Percentiles rank a stretch among this genome's conserved stretches.
Evolutionary conservation across 257 asterid genomes (phyloP).

Genomic region (Leptodermis oblonga): DNA sequence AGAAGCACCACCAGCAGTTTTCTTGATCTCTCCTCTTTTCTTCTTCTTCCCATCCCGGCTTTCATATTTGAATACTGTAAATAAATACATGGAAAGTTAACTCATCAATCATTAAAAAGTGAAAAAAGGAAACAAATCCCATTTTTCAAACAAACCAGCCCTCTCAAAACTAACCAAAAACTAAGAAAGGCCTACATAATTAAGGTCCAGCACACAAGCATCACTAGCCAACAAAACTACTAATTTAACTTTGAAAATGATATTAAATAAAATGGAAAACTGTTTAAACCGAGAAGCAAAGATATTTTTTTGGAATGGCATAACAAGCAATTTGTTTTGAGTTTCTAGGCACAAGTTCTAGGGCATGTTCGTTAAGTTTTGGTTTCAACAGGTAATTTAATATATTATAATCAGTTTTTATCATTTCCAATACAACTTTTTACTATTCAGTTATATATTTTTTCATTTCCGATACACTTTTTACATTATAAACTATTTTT

Average conservation of each 20-base stretch:
- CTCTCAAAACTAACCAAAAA: not conserved
- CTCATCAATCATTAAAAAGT: not conserved
- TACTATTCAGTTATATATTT: too few species aligned
- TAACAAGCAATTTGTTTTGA: not conserved
- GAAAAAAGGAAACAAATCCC: not conserved
- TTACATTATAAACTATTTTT: too few species aligned
- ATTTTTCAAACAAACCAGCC: not conserved
- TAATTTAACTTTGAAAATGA: not conserved
- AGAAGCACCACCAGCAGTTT: slow-evolving; percentile 19
- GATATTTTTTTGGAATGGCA: not conserved
- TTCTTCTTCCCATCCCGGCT: slow-evolving; percentile 37
- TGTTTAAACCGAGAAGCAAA: not conserved
- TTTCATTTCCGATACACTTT: too few species aligned
- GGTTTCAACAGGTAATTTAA: too few species aligned
- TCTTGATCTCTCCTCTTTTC: slow-evolving; percentile 28
- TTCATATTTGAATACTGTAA: slow-evolving; percentile 75
- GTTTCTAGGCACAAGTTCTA: not conserved
- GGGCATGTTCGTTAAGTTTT: too few species aligned
- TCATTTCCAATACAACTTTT: too few species aligned
- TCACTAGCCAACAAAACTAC: not conserved
- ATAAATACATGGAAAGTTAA: slow-evolving; percentile 13
- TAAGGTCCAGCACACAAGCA: too few species aligned
- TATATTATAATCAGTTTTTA: too few species aligned
- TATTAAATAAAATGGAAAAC: not conserved
- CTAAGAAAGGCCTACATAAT: not conserved